Base-by-base conservation (phyloP, 805 yeast species). In the Komagataella populi region DNA sequence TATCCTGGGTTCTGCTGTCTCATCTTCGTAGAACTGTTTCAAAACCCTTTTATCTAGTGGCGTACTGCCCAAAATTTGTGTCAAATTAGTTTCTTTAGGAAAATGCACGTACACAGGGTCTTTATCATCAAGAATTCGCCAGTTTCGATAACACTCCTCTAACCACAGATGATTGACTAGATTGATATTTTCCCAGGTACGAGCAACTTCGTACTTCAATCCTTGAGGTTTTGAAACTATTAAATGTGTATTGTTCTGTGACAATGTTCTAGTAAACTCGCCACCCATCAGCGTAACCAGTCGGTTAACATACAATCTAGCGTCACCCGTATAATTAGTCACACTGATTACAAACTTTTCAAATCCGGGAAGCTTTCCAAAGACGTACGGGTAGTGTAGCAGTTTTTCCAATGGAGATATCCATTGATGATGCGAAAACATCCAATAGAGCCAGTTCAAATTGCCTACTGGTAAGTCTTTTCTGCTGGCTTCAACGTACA, bases 81-180 rank as follows among this genome's bases (percentile, higher is more conserved):
- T 70, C 47, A 76, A 65, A 23, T 70, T 66, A 3, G 68, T 59
- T 23, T 63, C 66, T 45, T 68, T 63, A 1, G 79, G 77, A 45
- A 78, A 66, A 49, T 69, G 67, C 7, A 72, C 61, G 63, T 78
- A 87, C 36, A 77, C 69, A 2, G 77, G 70, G 14, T 63, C 59
- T 0, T 66, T 57, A 3, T 64, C 72, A 47, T 80, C 78, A 56
- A 75, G 72, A 4, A 72, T 56, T 49, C 66, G 67, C 90, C 93
- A 85, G 48, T 72, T 64, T 0, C 76, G 69, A 55, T 74, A 91
- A 46, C 88, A 76, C 51, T 86, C 90, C 60, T 91, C 98, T 12
- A 91, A 65, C 99, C 99, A 91, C 12, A 82, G 60, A 64, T 88
- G 96, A 60, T 85, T 89, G 1, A 87, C 81, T 2, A 84, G 70